These are phyloP conservation scores for Zymoseptoria brevis DNA, from an alignment of 2,329 filamentous ascomycete genomes.

Conservation along the genomic window DNA sequence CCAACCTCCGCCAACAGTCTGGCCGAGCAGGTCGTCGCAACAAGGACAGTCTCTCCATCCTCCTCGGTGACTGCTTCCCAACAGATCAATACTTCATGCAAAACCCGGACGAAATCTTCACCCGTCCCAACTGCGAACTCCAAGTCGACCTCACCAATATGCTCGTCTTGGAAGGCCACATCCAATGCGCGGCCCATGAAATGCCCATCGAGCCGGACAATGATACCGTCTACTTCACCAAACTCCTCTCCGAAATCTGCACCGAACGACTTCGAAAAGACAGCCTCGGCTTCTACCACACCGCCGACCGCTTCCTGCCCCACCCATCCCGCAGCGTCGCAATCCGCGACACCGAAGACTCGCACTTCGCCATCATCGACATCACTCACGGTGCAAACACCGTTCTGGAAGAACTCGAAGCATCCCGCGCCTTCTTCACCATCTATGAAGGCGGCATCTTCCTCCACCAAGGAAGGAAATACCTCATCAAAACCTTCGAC, in stretches of 20 bases:
- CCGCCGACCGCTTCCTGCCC: constrained; percentile 79
- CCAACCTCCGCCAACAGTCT: constrained; percentile 89
- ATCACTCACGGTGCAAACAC: constrained; percentile 72
- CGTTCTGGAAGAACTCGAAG: constrained; percentile 92
- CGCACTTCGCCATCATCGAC: constrained; percentile 92
- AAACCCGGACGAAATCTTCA: constrained; percentile 89
- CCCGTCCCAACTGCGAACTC: constrained; percentile 77
- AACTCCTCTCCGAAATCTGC: constrained; percentile 62
- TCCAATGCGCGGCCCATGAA: constrained; percentile 92
- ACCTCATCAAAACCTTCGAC: constrained; percentile 81
- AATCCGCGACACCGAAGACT: constrained; percentile 81
- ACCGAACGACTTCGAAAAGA: constrained; percentile 66
- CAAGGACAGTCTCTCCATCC: constrained; percentile 82
- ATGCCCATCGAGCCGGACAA: constrained; percentile 78
- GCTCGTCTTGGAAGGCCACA: constrained; percentile 82
- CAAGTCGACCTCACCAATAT: constrained; percentile 90
- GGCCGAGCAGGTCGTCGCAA: constrained; percentile 86
- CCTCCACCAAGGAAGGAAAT: constrained; percentile 88
- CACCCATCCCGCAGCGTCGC: constrained; percentile 73
- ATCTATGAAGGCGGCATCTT: constrained; percentile 97
- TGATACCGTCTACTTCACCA: constrained; percentile 72
- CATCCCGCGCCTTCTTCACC: constrained; percentile 87
- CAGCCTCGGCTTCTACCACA: constrained; percentile 76
- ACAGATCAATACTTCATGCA: constrained; percentile 97
- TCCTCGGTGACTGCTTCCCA: constrained; percentile 82